Evolutionary conservation across 2,329 filamentous ascomycete species (phyloP), one percentile per base, ranked within the genome.

Genomic region (Penicillium sp.): DNA sequence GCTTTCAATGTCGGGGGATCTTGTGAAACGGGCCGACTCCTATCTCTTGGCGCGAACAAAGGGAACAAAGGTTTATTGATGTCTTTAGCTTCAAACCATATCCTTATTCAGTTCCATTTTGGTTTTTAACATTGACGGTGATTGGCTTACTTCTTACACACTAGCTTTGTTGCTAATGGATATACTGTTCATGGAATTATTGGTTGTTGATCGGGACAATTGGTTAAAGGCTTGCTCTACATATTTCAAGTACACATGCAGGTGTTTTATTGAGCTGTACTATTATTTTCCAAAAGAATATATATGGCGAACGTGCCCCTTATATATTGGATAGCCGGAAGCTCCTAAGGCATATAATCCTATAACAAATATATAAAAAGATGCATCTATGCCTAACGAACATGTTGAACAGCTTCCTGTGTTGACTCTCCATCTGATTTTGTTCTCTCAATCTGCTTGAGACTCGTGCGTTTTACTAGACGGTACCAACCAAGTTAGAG

Each of bases 41-140:
- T n/a, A 38, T 53, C 29, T 53, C 49, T 57, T 57, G 54, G 54
- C 54, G 29, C n/a, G 21, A 27, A 56, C 53, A 52, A 56, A 56
- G 53, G 31, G 21, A 27, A 56, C 53, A 52, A 56, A 56, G 53
- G 31, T 25, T 21, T 53, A 53, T 53, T 57, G 29, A 47, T 16
- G 10, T 47, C 15, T 40, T 15, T n/a, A 34, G 36, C 49, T 46
- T 33, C 31, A 11, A 23, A 21, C 31, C 5, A 33, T 44, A 38
- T 34, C 16, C 36, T 57, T 57, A 57, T 53, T 53, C 49, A 53
- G 2, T 13, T 8, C 27, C 27, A 5, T 23, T 40, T 52, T 34
- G 10, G 40, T 2, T 8, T n/a, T 8, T n/a, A 8, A 10, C 11
- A 13, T 29, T 29, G 25, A 9, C 5, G 5, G 15, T 19, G 10